Base-by-base conservation (phyloP, 1,284 basidiomycete genomes). In the Hymenochaete sp. region DNA sequence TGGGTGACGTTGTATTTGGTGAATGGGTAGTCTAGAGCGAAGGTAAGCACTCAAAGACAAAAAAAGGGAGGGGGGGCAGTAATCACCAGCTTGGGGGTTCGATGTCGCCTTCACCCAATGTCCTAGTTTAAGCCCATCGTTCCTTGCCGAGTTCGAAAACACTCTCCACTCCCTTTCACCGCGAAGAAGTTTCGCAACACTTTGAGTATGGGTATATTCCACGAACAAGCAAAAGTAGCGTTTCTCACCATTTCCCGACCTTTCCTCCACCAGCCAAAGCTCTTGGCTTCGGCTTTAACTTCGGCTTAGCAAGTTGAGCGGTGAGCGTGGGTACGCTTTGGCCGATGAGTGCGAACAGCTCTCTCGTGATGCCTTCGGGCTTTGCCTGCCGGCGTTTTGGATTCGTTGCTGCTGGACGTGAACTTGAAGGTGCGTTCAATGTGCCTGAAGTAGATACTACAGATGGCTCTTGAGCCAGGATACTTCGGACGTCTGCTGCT, bases 261-360 rank as follows among this genome's bases (percentile, higher is more conserved):
- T 56, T 75, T 68, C 24, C 72, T 64, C 45, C 75, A 68, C 51
- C 75, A 59, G 59, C 80, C 68, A 32, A 86, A 66, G 55, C 79
- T 83, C 41, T 46, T 3, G 88, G 85, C 53, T 89, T 83, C 62
- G 90, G 84, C 59, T 93, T 93, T 53, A 96, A 77, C 48, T 84
- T 82, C 28, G 92, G 86, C 56, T 86, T 86, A 37, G 80, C 74
- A 14, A 82, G 70, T 54, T 82, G 79, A 25, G 80, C 75, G 0
- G 79, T 79, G 31, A 97, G 72, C 1, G 84, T 82, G 2, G 93
- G 91, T 4, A 85, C 84, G 46, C 90, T 88, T 54, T 91, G 82
- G 14, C 95, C 96, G 53, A 98, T 95, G 49, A 98, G 77, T 0
- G 89, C 83, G 63, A 89, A 97, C 2, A 98, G 73, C 63, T 98